Evolutionary conservation across 2,329 filamentous ascomycete genomes (phyloP), one percentile per base, ranked within the genome.

Genomic region (Trichophyton equinum): DNA sequence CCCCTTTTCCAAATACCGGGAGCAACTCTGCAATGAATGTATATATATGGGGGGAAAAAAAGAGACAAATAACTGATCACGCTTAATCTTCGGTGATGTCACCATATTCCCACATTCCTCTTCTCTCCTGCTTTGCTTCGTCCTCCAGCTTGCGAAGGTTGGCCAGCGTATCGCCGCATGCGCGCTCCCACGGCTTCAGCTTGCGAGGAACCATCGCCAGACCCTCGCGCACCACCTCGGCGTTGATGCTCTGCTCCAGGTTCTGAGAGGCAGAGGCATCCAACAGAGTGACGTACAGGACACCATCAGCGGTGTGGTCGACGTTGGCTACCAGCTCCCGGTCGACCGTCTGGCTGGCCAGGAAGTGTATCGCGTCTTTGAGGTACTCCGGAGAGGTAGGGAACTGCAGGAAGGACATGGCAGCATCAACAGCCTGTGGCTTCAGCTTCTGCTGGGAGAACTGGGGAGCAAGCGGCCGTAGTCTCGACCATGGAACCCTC

Each of bases 31-130:
- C n/a, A 22, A 51, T 47, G 20, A 5, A 47, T 47, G 22, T 15
- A 30, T 30, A 53, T 13, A 13, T 20, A 47, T 15, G 13, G 18
- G 18, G 18, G 18, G 18, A 44, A 49, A 15, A 15, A 53, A 13
- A 25, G 9, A 30, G 49, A 13, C 9, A 25, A 25, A 13, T 18
- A 25, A 25, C n/a, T 20, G 11, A 36, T 62, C 22, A 22, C 22
- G 2, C 22, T 64, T 84, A 91, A 70, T 95, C 90, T 78, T 96
- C 91, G 13, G 90, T 95, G 70, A 96, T 81, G 73, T 97, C 94
- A 67, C 94, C 94, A 75, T 97, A 99, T 81, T 99, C 94, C 91
- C 92, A 99, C 82, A 96, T 94, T 49, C 94, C 94, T 66, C 85
- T 80, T 64, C 91, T 84, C 61, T 85, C 85, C 60, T 82, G 79